Percentiles rank a stretch among this genome's conserved stretches.
These are phyloP conservation scores for Hyphopichia wangnamkhiaoensis DNA, from an alignment of 1,139 yeast genomes.

Conservation along the genomic window DNA sequence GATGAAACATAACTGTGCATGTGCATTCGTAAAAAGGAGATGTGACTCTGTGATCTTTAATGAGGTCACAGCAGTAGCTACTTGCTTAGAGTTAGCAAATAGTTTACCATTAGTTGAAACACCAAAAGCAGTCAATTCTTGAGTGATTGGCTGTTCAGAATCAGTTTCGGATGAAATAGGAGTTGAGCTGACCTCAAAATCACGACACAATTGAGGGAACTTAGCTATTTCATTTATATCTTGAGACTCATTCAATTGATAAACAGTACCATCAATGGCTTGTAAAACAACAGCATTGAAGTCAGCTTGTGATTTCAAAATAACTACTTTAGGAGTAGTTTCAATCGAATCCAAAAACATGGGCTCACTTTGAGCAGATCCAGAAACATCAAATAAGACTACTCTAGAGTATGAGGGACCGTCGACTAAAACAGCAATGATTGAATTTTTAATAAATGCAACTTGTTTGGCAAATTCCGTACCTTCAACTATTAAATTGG, in stretches of 20 bases:
- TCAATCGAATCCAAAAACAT: conserved; percentile 41
- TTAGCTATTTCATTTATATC: conserved; percentile 35
- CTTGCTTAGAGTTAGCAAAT: conserved; percentile 59
- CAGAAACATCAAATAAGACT: conserved; percentile 46
- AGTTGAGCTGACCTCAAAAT: conserved; percentile 51
- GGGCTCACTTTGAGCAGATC: conserved; percentile 39
- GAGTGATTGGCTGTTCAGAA: conserved; percentile 3
- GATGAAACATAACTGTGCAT: conserved; percentile 77
- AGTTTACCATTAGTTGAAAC: conserved; percentile 72
- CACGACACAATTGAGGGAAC: conserved; percentile 73
- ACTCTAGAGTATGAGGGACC: conserved; percentile 48
- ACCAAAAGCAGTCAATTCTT: conserved; percentile 59
- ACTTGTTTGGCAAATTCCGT: conserved; percentile 62
- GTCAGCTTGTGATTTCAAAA: conserved; percentile 58
- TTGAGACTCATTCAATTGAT: conserved; percentile 33
- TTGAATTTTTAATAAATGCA: conserved; percentile 52
- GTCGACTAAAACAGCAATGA: conserved; percentile 62
- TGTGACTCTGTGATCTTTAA: conserved; percentile 71
- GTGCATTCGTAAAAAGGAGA: conserved; percentile 84
- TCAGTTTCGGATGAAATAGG: conserved; percentile 18
- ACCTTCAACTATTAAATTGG: conserved; percentile 29
- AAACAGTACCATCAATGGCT: conserved; percentile 63
- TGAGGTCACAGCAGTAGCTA: conserved; percentile 85
- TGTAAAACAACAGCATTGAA: conserved; percentile 57
- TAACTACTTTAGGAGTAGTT: conserved; percentile 50